Conservation (phyloP, 148 eudicot genomes). For the Euryodendron excelsum region DNA sequence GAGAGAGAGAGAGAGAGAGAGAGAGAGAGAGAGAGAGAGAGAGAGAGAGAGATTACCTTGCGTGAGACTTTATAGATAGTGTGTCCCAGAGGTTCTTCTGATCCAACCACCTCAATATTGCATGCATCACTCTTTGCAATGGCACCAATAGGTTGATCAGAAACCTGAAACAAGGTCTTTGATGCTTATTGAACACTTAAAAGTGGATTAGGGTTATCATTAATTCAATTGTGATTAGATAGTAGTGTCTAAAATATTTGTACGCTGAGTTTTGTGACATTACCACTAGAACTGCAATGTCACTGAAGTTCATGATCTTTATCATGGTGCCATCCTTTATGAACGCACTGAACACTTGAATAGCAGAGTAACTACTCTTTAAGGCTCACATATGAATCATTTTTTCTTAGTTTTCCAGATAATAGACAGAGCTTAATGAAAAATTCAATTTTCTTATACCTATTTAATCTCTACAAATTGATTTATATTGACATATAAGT, state of each 20-base stretch:
- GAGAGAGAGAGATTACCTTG: conserved; percentile 36
- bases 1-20: too few species aligned
- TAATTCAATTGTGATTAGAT: not conserved
- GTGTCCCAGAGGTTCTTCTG: conserved; percentile 38
- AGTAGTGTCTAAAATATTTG: not conserved
- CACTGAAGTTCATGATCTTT: too few species aligned
- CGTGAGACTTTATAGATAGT: conserved; percentile 41
- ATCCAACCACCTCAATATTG: conserved; percentile 32
- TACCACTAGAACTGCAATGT: too few species aligned
- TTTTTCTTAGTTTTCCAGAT: too few species aligned
- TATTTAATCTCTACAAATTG: too few species aligned
- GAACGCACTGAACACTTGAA: too few species aligned
- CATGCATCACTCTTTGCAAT: conserved; percentile 8
- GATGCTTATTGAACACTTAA: not conserved
- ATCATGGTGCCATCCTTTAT: too few species aligned
- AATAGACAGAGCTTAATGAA: too few species aligned
- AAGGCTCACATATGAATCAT: too few species aligned
- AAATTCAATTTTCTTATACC: too few species aligned
- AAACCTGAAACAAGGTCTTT: conserved; percentile 27
- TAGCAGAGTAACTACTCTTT: too few species aligned
- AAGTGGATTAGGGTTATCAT: not conserved
- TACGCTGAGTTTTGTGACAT: not conserved
- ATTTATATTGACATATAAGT: not conserved
- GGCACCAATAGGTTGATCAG: conserved; percentile 25
- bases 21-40: too few species aligned